phyloP scores from a whole-genome alignment of 2,329 filamentous ascomycete genomes.

The Diplodia intermedia region DNA sequence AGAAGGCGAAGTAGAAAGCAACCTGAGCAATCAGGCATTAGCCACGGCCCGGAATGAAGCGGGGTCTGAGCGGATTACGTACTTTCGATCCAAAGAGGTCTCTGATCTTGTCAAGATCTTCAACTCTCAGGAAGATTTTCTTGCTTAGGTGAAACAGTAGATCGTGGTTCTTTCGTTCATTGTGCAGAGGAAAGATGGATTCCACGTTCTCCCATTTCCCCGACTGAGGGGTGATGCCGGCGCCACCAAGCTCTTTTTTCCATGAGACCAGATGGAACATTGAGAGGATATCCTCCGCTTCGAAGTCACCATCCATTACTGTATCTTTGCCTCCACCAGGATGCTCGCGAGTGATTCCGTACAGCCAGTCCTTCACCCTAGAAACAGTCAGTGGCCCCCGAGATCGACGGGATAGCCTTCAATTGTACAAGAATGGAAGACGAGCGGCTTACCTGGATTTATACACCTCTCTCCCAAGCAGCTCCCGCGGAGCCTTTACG shows the following conservation, averaged over 20 bases:
- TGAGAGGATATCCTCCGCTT: slow-evolving; percentile 78
- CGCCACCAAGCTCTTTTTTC: slow-evolving; percentile 75
- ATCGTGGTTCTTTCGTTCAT: slow-evolving; percentile 74
- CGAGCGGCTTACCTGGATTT: slow-evolving; percentile 39
- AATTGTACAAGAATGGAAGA: background rate
- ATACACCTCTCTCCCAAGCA: slow-evolving; percentile 44
- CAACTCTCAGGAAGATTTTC: slow-evolving; percentile 70
- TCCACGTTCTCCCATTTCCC: slow-evolving; percentile 76
- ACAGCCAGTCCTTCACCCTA: slow-evolving; percentile 84
- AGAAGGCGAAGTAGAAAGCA: slow-evolving; percentile 47
- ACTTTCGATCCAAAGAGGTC: slow-evolving; percentile 77
- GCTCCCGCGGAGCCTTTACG: slow-evolving; percentile 42
- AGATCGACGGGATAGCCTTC: background rate
- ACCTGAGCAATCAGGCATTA: slow-evolving; percentile 29
- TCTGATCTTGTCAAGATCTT: slow-evolving; percentile 75
- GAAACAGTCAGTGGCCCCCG: background rate
- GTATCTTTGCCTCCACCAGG: slow-evolving; percentile 54
- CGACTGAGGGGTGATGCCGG: slow-evolving; percentile 73
- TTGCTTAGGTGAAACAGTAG: slow-evolving; percentile 79
- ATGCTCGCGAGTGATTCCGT: slow-evolving; percentile 72
- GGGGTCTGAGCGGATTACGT: background rate
- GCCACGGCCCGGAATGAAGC: background rate
- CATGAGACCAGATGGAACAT: slow-evolving; percentile 80
- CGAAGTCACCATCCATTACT: slow-evolving; percentile 68
- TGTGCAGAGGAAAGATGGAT: slow-evolving; percentile 79